Evolutionary conservation across 305 asterid species (phyloP).

Genomic region (Solanum hybrid): DNA sequence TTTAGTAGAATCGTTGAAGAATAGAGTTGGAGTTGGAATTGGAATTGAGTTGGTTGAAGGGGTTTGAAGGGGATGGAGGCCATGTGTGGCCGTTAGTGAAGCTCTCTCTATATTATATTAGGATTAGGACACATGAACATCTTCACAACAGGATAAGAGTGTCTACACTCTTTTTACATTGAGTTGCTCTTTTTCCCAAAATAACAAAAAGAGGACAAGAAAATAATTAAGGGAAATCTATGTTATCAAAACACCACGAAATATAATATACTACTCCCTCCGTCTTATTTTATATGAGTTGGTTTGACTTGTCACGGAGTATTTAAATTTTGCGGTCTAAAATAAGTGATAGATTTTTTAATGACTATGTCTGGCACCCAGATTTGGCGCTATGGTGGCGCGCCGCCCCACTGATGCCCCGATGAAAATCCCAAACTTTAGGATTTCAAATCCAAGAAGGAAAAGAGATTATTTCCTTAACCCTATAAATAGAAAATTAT

Average conservation of each 20-base stretch:
- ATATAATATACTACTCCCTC: background rate
- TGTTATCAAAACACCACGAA: no score
- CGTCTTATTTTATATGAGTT: no score
- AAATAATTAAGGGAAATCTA: no score
- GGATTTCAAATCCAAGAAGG: background rate
- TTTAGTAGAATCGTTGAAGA: constrained; percentile 19
- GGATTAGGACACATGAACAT: background rate
- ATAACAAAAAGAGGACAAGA: background rate
- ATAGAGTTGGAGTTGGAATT: constrained; percentile 28
- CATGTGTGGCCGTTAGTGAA: constrained; percentile 37
- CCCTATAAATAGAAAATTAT: background rate
- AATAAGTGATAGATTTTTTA: no score
- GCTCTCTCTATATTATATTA: constrained; percentile 6
- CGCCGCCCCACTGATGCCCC: background rate
- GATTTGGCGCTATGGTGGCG: background rate
- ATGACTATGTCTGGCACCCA: background rate
- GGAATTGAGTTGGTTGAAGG: constrained; percentile 38
- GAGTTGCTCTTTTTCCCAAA: background rate
- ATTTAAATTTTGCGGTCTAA: no score
- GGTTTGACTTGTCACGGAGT: no score
- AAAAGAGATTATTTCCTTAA: background rate
- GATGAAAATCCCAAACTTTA: background rate
- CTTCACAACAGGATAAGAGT: background rate
- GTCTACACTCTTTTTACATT: background rate
- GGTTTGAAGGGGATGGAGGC: constrained; percentile 38